A percentile compares a stretch with the other conserved stretches of the same genome.
These are phyloP conservation scores for Zymoseptoria passerinii DNA, from an alignment of 2,329 filamentous ascomycete genomes.

Conservation along the genomic window DNA sequence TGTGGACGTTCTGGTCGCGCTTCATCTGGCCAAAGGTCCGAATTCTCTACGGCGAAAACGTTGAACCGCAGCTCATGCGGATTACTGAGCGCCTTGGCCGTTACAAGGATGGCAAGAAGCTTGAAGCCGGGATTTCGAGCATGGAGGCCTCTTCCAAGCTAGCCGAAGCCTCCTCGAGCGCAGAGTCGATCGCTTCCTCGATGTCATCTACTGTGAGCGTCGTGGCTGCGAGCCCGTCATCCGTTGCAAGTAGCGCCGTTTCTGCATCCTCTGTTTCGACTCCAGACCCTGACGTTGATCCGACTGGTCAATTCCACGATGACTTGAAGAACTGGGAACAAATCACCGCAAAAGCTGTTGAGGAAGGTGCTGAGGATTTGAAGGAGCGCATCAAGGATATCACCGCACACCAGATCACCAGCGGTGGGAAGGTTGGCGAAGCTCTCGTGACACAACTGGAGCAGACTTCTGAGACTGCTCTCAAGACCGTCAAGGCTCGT, in stretches of 20 bases:
- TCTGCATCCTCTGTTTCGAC: slow-evolving; percentile 36
- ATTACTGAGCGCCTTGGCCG: slow-evolving; percentile 83
- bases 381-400: slow-evolving; percentile 60
- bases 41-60: slow-evolving; percentile 77
- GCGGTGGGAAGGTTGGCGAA: slow-evolving; percentile 56
- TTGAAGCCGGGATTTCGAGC: slow-evolving; percentile 51
- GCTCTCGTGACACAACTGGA: slow-evolving; percentile 62
- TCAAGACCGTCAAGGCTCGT: slow-evolving; percentile 56
- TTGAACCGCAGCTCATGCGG: slow-evolving; percentile 87
- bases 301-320: slow-evolving; percentile 56
- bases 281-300: slow-evolving; percentile 33
- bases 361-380: slow-evolving; percentile 69
- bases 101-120: slow-evolving; percentile 57
- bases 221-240: slow-evolving; percentile 20
- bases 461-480: slow-evolving; percentile 54
- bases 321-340: slow-evolving; percentile 81
- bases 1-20: slow-evolving; percentile 62
- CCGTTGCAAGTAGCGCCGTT: slow-evolving; percentile 14
- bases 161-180: slow-evolving; percentile 20
- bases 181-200: slow-evolving; percentile 21
- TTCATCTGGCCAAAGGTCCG: slow-evolving; percentile 75
- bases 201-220: slow-evolving; percentile 21
- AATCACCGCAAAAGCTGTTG: slow-evolving; percentile 76
- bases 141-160: slow-evolving; percentile 35
- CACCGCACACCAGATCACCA: slow-evolving; percentile 59